Evolutionary conservation across 495 filamentous ascomycete species (phyloP).

Genomic region (Cryomyces minteri): DNA sequence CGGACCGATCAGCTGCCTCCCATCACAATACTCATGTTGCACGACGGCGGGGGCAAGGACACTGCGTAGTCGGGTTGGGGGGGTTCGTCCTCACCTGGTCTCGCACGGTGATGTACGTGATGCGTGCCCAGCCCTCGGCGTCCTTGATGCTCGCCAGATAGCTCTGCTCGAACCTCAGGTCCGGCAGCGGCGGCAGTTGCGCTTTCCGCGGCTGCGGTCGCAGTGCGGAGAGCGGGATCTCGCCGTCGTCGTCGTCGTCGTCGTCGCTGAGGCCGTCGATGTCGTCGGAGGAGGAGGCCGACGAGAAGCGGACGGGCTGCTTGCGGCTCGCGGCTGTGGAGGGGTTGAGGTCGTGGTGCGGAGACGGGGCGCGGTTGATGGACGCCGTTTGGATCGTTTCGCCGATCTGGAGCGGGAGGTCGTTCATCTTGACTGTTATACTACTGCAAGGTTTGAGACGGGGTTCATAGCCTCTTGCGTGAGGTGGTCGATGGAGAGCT

Average conservation of each 20-base stretch:
- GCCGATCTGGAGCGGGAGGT: conserved; percentile 39
- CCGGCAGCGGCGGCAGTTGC: conserved; percentile 66
- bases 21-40: no score
- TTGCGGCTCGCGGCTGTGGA: conserved; percentile 38
- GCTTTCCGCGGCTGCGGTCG: conserved; percentile 29
- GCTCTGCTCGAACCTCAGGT: conserved; percentile 93
- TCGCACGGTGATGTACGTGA: conserved; percentile 66
- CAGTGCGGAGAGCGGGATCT: conserved; percentile 21
- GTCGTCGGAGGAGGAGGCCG: conserved; percentile 1
- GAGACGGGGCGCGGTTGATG: conserved; percentile 48
- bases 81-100: conserved; percentile 50
- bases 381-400: conserved; percentile 65
- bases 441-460: neutral
- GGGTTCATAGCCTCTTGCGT: neutral
- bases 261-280: conserved; percentile 8
- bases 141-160: conserved; percentile 70
- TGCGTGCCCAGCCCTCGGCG: conserved; percentile 55
- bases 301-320: conserved; percentile 14
- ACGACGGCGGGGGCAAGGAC: no score
- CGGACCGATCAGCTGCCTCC: neutral
- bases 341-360: conserved; percentile 63
- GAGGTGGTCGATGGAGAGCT: neutral
- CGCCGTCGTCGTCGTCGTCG: conserved; percentile 18
- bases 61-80: no score
- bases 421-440: conserved; percentile 5